A percentile compares a stretch with the other conserved stretches of the same genome.
Conservation (phyloP, 495 filamentous ascomycete species). For the Neurospora tetrasperma region DNA sequence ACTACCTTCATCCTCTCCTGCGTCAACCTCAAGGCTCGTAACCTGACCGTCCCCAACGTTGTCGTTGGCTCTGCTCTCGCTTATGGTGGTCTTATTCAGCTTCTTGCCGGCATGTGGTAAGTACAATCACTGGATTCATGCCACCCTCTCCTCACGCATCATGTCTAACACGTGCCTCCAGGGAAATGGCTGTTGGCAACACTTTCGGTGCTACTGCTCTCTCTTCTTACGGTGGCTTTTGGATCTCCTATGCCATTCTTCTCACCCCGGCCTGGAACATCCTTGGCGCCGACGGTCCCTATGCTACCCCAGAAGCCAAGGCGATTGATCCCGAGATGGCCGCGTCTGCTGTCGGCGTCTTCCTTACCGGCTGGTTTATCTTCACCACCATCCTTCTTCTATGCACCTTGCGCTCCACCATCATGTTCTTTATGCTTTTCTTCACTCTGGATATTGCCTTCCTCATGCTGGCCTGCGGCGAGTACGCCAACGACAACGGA, state of each 20-base stretch:
- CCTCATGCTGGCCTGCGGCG: conserved; percentile 70
- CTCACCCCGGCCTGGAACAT: conserved; percentile 55
- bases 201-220: conserved; percentile 96
- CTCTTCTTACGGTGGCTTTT: conserved; percentile 96
- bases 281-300: conserved; percentile 49
- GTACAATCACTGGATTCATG: conserved; percentile 26
- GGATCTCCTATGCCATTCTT: conserved; percentile 84
- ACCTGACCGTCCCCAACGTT: conserved; percentile 52
- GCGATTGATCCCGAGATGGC: conserved; percentile 25
- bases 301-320: conserved; percentile 24
- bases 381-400: conserved; percentile 84
- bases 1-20: conserved; percentile 88
- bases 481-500: conserved; percentile 42
- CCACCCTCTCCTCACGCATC: background rate
- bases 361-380: conserved; percentile 94
- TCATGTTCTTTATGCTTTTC: conserved; percentile 95
- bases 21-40: conserved; percentile 66
- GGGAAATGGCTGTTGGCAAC: conserved; percentile 98
- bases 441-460: conserved; percentile 88
- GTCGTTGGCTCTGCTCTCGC: conserved; percentile 62
- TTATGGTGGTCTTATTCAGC: conserved; percentile 83
- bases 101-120: conserved; percentile 96
- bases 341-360: conserved; percentile 68
- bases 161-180: conserved; percentile 23
- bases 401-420: conserved; percentile 85